Percentiles rank a stretch among this genome's conserved stretches.
Evolutionary conservation across 176 grass and related monocot genomes (phyloP).

Genomic region (Carex littledalei): DNA sequence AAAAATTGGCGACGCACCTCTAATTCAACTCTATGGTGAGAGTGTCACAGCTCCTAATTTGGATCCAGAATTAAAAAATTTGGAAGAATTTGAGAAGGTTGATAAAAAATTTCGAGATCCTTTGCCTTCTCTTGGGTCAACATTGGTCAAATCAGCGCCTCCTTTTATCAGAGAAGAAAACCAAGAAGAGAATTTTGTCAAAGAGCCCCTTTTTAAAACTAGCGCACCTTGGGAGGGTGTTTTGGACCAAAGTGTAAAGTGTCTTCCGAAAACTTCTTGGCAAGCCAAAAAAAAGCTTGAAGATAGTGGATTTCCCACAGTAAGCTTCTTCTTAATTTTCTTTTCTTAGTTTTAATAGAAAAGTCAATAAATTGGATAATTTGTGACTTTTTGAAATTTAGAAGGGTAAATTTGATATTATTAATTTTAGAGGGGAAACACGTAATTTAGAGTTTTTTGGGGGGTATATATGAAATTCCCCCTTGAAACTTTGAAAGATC

Average conservation of each 20-base stretch:
- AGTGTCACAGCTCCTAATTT: neutral
- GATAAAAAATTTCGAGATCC: conserved; percentile 1
- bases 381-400: too few species aligned
- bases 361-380: too few species aligned
- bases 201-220: conserved; percentile 28
- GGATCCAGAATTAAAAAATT: conserved; percentile 4
- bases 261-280: conserved; percentile 52
- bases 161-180: neutral
- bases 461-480: too few species aligned
- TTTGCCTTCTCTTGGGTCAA: neutral
- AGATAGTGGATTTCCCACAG: conserved; percentile 71
- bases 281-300: conserved; percentile 54
- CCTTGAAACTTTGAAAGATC: neutral
- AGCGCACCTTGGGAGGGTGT: conserved; percentile 26
- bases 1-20: conserved; percentile 64
- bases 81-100: conserved; percentile 18
- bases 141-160: neutral
- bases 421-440: too few species aligned
- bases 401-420: too few species aligned
- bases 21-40: conserved; percentile 63
- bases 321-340: conserved; percentile 22
- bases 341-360: too few species aligned
- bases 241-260: conserved; percentile 59
- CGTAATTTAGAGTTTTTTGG: too few species aligned
- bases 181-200: conserved; percentile 3